These are phyloP conservation scores for Dichotomocladium elegans DNA, from an alignment of 371 early-diverging fungal species.

Conservation along the genomic window DNA sequence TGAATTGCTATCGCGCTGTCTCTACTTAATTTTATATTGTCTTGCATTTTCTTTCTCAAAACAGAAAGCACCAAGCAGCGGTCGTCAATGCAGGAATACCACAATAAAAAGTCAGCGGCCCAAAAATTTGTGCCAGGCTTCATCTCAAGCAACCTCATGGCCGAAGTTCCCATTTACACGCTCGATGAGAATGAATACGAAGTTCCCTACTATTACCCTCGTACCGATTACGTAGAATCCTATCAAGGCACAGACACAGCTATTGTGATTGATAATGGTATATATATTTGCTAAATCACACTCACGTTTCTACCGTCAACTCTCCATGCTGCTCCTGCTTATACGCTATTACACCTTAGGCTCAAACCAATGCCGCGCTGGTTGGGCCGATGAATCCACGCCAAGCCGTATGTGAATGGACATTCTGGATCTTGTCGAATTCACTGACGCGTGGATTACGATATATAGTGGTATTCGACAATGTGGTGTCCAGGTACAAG, in stretches of 20 bases:
- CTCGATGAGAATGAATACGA: constrained; percentile 20
- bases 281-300: not conserved
- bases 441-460: not conserved
- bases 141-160: too few species aligned
- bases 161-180: constrained; percentile 9
- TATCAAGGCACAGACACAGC: constrained; percentile 21
- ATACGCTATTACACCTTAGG: constrained; percentile 37
- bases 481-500: constrained; percentile 74
- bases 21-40: too few species aligned
- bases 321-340: not conserved
- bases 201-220: constrained; percentile 11
- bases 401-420: constrained; percentile 54
- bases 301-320: not conserved
- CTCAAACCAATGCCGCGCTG: constrained; percentile 75
- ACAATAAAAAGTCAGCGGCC: too few species aligned
- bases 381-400: constrained; percentile 69
- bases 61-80: too few species aligned
- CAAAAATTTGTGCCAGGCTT: constrained; percentile 1
- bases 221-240: constrained; percentile 8
- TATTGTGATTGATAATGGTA: constrained; percentile 69
- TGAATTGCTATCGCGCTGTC: too few species aligned
- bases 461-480: constrained; percentile 74
- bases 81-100: too few species aligned
- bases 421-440: not conserved
- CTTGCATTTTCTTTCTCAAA: too few species aligned